These are phyloP conservation scores for Ophiostoma ips DNA, from an alignment of 2,329 filamentous ascomycete species.

Conservation along the genomic window DNA sequence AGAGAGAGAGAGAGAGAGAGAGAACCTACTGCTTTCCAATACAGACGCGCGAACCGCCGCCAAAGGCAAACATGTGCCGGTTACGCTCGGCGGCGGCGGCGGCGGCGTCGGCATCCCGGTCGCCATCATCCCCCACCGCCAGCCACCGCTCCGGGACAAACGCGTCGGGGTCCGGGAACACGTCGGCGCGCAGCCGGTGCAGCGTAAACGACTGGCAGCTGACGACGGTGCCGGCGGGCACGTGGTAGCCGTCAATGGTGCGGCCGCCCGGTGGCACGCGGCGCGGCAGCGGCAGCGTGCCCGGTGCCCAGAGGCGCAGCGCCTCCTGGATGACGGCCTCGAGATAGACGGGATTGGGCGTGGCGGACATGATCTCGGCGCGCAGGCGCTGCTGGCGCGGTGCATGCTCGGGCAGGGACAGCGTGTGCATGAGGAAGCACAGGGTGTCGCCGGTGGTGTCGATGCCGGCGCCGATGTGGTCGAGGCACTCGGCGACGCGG, in stretches of 20 bases:
- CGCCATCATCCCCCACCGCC: no score
- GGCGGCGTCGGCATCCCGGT: slow-evolving; percentile 40
- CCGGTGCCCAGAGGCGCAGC: slow-evolving; percentile 45
- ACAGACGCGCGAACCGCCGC: slow-evolving; percentile 48
- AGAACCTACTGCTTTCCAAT: slow-evolving; percentile 25
- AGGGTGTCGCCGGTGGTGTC: slow-evolving; percentile 57
- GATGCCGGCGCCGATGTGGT: slow-evolving; percentile 57
- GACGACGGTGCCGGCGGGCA: slow-evolving; percentile 40
- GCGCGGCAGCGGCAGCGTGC: slow-evolving; percentile 49
- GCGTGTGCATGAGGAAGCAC: slow-evolving; percentile 56
- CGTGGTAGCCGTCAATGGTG: slow-evolving; percentile 21
- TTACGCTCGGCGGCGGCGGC: slow-evolving; percentile 37
- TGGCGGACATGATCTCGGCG: slow-evolving; percentile 25
- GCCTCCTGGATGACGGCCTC: slow-evolving; percentile 50
- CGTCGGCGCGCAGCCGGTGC: slow-evolving; percentile 41
- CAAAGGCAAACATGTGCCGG: slow-evolving; percentile 46
- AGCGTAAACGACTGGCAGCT: slow-evolving; percentile 47
- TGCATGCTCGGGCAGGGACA: slow-evolving; percentile 43
- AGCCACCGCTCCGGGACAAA: slow-evolving; percentile 80
- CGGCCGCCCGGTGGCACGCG: slow-evolving; percentile 24
- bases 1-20: not conserved
- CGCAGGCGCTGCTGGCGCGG: slow-evolving; percentile 36
- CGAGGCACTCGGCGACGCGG: slow-evolving; percentile 46
- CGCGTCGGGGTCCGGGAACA: slow-evolving; percentile 62
- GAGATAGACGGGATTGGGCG: slow-evolving; percentile 17